Evolutionary conservation across 2,329 filamentous ascomycete genomes (phyloP).

Genomic region (Aschersonia sp.): DNA sequence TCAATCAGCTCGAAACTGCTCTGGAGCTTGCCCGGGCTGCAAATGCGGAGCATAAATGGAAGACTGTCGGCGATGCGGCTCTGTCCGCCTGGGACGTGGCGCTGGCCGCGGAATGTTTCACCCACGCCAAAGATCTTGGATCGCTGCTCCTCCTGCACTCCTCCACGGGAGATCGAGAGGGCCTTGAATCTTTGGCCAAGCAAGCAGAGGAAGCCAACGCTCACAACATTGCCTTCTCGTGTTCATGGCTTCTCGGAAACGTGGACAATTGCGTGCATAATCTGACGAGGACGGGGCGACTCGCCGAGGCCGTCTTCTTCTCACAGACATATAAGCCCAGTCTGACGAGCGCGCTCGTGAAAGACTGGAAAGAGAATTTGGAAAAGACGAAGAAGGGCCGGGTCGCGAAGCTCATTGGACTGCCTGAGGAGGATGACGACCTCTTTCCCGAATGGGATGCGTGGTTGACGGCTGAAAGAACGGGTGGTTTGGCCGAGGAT

Average conservation of each 20-base stretch:
- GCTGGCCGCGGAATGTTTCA: conserved; percentile 86
- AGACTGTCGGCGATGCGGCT: conserved; percentile 86
- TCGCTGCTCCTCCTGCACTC: conserved; percentile 80
- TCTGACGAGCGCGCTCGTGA: conserved; percentile 49
- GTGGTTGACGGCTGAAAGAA: conserved; percentile 67
- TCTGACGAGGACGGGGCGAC: conserved; percentile 61
- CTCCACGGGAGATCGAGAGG: conserved; percentile 65
- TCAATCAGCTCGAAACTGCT: conserved; percentile 75
- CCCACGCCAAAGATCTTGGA: conserved; percentile 77
- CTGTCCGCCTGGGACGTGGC: conserved; percentile 73
- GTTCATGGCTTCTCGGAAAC: conserved; percentile 76
- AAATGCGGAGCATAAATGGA: conserved; percentile 95
- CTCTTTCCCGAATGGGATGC: conserved; percentile 96
- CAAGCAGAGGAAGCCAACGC: conserved; percentile 65
- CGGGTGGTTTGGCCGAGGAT: conserved; percentile 34
- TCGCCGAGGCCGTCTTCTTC: conserved; percentile 80
- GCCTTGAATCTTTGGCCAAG: conserved; percentile 55
- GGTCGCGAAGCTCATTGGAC: conserved; percentile 68
- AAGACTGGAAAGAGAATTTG: conserved; percentile 67
- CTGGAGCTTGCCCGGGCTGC: conserved; percentile 70
- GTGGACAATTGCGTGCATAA: conserved; percentile 69
- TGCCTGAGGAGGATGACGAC: conserved; percentile 70
- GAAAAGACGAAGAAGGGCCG: conserved; percentile 78
- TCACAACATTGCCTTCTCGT: conserved; percentile 88
- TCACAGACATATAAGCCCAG: conserved; percentile 92